Conservation (phyloP, 257 asterid species). For the Solanum neorickii region DNA sequence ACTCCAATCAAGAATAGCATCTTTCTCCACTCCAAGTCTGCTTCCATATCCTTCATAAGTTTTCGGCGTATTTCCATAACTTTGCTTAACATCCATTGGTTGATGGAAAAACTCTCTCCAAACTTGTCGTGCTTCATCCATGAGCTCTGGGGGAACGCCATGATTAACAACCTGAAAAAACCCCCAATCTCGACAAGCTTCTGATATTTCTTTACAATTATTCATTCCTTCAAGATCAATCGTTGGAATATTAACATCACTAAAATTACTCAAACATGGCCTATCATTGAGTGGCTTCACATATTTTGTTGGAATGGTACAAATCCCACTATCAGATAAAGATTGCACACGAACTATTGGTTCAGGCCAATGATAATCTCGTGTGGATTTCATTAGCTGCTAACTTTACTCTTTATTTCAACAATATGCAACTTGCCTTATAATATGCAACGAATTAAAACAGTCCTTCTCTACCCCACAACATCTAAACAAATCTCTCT, state of each 20-base stretch:
- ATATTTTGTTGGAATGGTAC: slow-evolving; percentile 37
- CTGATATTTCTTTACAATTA: slow-evolving; percentile 15
- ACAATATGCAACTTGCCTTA: background rate
- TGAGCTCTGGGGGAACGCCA: slow-evolving; percentile 42
- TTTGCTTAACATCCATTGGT: slow-evolving; percentile 53
- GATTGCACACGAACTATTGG: slow-evolving; percentile 75
- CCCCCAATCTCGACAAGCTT: slow-evolving; percentile 70
- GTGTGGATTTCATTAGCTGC: slow-evolving; percentile 6
- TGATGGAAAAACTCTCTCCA: slow-evolving; percentile 71
- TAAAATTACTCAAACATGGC: slow-evolving; percentile 3
- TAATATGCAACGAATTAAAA: background rate
- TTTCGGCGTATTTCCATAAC: slow-evolving; percentile 52
- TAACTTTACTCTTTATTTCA: background rate
- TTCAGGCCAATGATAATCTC: slow-evolving; percentile 55
- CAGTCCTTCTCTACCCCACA: background rate
- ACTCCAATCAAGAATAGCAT: slow-evolving; percentile 87
- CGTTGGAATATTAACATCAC: slow-evolving; percentile 27
- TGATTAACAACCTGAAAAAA: slow-evolving; percentile 80
- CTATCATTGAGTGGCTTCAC: slow-evolving; percentile 37
- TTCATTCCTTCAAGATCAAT: slow-evolving; percentile 23
- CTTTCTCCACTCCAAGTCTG: slow-evolving; percentile 69
- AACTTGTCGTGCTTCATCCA: slow-evolving; percentile 50
- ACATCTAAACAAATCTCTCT: background rate
- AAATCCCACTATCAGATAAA: slow-evolving; percentile 28
- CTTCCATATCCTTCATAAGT: slow-evolving; percentile 94